Evolutionary conservation across 176 grass and related monocot species (phyloP), one percentile per base, ranked within the genome.

Genomic region (Rhynchospora pubera): DNA sequence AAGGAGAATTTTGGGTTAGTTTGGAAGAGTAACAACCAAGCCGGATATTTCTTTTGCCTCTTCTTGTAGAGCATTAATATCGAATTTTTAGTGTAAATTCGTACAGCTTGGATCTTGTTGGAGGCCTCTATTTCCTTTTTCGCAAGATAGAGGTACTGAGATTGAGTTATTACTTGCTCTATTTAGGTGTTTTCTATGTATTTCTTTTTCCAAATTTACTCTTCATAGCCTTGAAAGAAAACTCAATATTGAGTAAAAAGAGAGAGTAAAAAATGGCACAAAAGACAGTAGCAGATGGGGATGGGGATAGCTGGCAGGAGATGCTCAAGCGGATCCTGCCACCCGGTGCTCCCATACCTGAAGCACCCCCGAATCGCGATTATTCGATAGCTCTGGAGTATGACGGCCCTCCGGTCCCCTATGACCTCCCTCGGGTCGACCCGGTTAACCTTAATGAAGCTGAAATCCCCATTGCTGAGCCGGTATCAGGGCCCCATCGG

Each of bases 321-420:
- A 82, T 90, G 85, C 70, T 94, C 62, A 80, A 86, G 75, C 83
- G 84, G 83, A 93, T 94, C 79, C 83, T 98, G 34, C 92, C 92
- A 3, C 90, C 90, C 5, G 95, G 95, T 50, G 86, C 95, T 3
- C 67, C 89, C 21, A 98, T 98, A 69, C 95, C 95, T 1, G 95
- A 94, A 83, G 74, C 89, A 9, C 84, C 85, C 21, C 65, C 66
- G 2, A 91, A 94, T 80, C 89, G 94, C 1, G 92, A 98, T 57
- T 98, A 98, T 83, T 98, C 95, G 58, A 91, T 98, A 76, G 95
- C 95, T 28, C 82, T 98, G 66, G 90, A 93, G 92, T 98, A 98
- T 45, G 90, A 94, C 51, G 95, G 92, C 10, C 90, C 95, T 1
- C 92, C 89, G 10, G 90, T 98, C 3, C 57, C 95, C 9, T 91